phyloP scores from a whole-genome alignment of 768 basidiomycete species.

The Krasilnikovozyma curviuscula region DNA sequence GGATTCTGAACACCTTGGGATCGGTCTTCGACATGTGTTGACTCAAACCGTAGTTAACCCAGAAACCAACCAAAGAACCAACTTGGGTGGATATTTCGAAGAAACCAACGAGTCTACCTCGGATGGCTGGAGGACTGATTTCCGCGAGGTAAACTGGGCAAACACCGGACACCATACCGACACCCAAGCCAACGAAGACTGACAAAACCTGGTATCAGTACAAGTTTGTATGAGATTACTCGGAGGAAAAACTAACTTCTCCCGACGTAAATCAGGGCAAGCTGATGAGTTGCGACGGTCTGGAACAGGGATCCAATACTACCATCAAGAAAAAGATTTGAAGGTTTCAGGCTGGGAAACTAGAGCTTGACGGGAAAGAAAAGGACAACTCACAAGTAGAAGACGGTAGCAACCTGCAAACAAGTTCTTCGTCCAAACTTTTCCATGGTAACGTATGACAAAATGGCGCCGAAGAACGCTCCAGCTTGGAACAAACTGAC shows the following conservation, averaged over 20 bases:
- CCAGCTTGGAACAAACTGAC: constrained; percentile 19
- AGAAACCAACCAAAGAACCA: constrained; percentile 15
- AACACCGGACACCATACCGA: constrained; percentile 4
- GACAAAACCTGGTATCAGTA: neutral
- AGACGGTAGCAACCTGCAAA: constrained; percentile 44
- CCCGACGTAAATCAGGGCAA: too few species aligned
- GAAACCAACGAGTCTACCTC: constrained; percentile 19
- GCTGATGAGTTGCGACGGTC: too few species aligned
- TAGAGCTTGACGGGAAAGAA: constrained; percentile 51
- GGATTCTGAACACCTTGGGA: constrained; percentile 19
- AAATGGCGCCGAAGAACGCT: constrained; percentile 4
- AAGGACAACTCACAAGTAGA: too few species aligned
- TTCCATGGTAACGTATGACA: constrained; percentile 9
- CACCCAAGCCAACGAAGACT: constrained; percentile 3
- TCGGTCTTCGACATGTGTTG: too few species aligned
- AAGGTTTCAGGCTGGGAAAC: constrained; percentile 25
- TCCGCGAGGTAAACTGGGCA: constrained; percentile 17
- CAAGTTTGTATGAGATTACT: neutral
- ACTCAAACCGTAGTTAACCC: constrained; percentile 21
- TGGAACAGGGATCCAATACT: too few species aligned
- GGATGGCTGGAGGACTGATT: constrained; percentile 15
- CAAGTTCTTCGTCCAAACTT: constrained; percentile 41
- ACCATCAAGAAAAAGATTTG: constrained; percentile 1
- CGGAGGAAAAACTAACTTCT: neutral
- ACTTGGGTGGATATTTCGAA: constrained; percentile 34